Conservation (phyloP, 768 basidiomycete species). For the Psilocybe subaeruginosa region DNA sequence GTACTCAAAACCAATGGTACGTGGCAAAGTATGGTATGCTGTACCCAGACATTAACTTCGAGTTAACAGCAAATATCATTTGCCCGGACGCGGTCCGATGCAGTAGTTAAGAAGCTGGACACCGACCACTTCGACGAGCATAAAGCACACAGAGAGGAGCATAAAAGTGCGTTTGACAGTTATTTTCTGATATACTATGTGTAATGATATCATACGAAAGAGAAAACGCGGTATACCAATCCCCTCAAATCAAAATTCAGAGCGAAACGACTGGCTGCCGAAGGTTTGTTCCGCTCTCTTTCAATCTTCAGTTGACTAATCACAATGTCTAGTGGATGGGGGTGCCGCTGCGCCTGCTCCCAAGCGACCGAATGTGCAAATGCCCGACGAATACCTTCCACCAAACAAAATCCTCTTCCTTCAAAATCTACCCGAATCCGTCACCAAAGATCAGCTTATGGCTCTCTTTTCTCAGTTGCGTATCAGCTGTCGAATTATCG, state of each 20-base stretch:
- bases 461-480: conserved; percentile 88
- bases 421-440: conserved; percentile 93
- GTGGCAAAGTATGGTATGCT: conserved; percentile 18
- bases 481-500: conserved; percentile 18
- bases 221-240: conserved; percentile 83
- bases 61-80: conserved; percentile 87
- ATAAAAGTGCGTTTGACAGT: conserved; percentile 72
- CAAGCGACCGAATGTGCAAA: conserved; percentile 86
- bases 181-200: not conserved
- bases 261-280: conserved; percentile 79
- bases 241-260: conserved; percentile 87
- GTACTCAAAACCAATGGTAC: conserved; percentile 95
- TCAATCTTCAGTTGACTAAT: conserved; percentile 11
- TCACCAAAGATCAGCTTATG: conserved; percentile 91
- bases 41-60: not conserved
- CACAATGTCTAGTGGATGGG: conserved; percentile 59
- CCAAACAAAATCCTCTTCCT: conserved; percentile 99
- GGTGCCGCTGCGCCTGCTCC: conserved; percentile 64
- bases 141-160: conserved; percentile 70
- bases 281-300: conserved; percentile 52
- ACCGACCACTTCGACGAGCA: conserved; percentile 71
- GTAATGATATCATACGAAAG: conserved; percentile 39
- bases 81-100: conserved; percentile 86
- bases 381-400: conserved; percentile 99
- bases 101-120: conserved; percentile 80